These are phyloP conservation scores for Solanum hybrid DNA, from an alignment of 305 asterid species.

Conservation along the genomic window DNA sequence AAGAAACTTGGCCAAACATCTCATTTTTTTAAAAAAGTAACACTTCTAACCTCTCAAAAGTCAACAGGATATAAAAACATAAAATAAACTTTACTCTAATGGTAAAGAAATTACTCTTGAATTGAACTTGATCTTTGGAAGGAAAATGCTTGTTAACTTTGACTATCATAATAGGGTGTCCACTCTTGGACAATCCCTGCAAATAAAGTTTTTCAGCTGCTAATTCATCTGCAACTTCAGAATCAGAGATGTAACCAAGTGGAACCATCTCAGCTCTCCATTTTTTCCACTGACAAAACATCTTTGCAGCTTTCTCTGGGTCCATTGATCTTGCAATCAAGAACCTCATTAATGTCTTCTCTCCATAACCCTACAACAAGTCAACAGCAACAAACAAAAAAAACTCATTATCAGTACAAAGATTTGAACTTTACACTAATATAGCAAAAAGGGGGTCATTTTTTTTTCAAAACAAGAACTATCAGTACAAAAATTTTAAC, in stretches of 20 bases:
- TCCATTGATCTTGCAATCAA: slow-evolving; percentile 85
- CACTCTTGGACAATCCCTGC: slow-evolving; percentile 46
- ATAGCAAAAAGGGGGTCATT: not conserved
- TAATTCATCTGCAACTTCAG: slow-evolving; percentile 52
- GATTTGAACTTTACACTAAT: not conserved
- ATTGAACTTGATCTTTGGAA: slow-evolving; percentile 65
- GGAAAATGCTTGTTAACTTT: slow-evolving; percentile 43
- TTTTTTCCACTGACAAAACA: slow-evolving; percentile 73
- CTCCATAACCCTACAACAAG: slow-evolving; percentile 46
- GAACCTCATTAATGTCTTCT: slow-evolving; percentile 60
- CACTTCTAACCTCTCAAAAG: not conserved
- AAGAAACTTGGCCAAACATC: not conserved
- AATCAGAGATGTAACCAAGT: slow-evolving; percentile 42
- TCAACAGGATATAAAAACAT: not conserved
- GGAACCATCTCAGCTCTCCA: slow-evolving; percentile 82
- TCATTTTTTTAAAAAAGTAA: no score
- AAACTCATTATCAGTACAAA: not conserved
- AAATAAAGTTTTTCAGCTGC: slow-evolving; percentile 36
- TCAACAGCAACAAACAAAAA: not conserved
- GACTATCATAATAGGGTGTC: slow-evolving; percentile 37
- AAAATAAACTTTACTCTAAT: not conserved
- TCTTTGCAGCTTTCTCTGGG: slow-evolving; percentile 66
- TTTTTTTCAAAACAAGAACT: not conserved
- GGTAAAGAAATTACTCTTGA: slow-evolving; percentile 48
- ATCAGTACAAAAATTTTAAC: not conserved